Base-by-base conservation (phyloP, 306 rosid species). In the Vigna nakashimae region DNA sequence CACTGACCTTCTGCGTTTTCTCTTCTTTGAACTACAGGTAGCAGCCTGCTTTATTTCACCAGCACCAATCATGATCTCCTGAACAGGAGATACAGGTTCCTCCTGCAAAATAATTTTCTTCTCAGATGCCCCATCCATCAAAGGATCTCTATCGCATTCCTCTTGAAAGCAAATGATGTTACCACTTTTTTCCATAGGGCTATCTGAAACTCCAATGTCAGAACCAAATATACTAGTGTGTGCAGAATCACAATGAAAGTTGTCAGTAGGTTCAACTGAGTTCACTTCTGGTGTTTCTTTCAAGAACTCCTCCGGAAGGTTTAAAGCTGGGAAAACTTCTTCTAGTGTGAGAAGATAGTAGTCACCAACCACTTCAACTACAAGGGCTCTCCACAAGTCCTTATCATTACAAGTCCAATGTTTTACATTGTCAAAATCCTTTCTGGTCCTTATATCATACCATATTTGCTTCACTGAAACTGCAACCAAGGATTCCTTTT, bases 401-500 rank as follows among this genome's bases (percentile, higher is more conserved):
- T 82, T 88, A 81, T n/a, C 67, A 11, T 73, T 77, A 78, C 81
- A 85, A 69, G 92, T 86, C 98, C 99, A 95, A 56, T 95, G 92
- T 62, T 71, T 71, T 40, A 89, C 75, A 63, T 79, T 80, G 43
- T 28, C 17, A 71, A 91, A 95, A 30, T 69, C 91, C 11, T 79
- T 42, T 57, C 81, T 87, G 4, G 59, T 71, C 55, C 91, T 82
- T 70, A 87, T 53, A 18, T 91, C 99, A 81, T 89, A 95, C 98
- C 97, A 95, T 40, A 95, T 71, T 69, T 95, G 99, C 93, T 87
- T 89, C 30, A 85, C 42, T 1, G 99, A 95, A 38, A 87, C 89
- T 4, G 89, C 70, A 73, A 88, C 71, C 74, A 58, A 81, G n/a
- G 76, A 55, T 9, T 52, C 80, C 24, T 34, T 79, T 75, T 91